Evolutionary conservation across 208 protist genomes (phyloP).

Genomic region (Angomonas deanei): DNA sequence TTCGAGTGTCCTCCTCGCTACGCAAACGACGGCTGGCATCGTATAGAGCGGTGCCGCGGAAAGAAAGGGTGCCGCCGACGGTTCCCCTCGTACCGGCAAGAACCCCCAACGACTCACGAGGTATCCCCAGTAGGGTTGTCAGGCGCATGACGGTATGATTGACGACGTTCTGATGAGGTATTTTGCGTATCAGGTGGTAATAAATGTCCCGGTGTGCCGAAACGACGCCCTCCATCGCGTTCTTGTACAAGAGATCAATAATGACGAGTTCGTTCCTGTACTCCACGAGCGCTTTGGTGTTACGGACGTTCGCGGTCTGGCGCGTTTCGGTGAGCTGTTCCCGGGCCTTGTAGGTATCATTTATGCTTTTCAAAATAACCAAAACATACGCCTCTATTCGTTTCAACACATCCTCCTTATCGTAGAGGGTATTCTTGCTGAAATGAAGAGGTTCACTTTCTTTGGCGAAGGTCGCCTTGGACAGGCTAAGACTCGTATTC

Average conservation of each 20-base stretch:
- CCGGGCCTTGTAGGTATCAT: too few relatives aligned
- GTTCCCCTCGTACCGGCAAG: constrained; percentile 59
- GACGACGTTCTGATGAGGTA: constrained; percentile 45
- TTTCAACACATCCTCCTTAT: constrained; percentile 3
- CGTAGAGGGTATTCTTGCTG: neutral
- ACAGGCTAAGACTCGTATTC: too few relatives aligned
- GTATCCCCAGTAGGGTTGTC: constrained; percentile 33
- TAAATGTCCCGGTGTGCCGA: constrained; percentile 79
- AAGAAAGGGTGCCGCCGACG: constrained; percentile 48
- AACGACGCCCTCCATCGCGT: constrained; percentile 15
- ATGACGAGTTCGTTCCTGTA: too few relatives aligned
- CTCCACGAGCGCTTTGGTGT: too few relatives aligned
- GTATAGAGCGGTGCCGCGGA: constrained; percentile 26
- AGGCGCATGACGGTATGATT: constrained; percentile 44
- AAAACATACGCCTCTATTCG: neutral
- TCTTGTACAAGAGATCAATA: constrained; percentile 1
- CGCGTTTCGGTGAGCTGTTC: too few relatives aligned
- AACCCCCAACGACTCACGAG: constrained; percentile 60
- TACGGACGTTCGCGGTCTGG: too few relatives aligned
- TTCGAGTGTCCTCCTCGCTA: neutral
- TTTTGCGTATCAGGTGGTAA: constrained; percentile 60
- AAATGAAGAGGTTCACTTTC: neutral
- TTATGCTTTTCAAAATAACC: too few relatives aligned
- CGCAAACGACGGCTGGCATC: neutral
- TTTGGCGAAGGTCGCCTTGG: too few relatives aligned